Base-by-base conservation (phyloP, 768 basidiomycete species). In the Trametes elegans region DNA sequence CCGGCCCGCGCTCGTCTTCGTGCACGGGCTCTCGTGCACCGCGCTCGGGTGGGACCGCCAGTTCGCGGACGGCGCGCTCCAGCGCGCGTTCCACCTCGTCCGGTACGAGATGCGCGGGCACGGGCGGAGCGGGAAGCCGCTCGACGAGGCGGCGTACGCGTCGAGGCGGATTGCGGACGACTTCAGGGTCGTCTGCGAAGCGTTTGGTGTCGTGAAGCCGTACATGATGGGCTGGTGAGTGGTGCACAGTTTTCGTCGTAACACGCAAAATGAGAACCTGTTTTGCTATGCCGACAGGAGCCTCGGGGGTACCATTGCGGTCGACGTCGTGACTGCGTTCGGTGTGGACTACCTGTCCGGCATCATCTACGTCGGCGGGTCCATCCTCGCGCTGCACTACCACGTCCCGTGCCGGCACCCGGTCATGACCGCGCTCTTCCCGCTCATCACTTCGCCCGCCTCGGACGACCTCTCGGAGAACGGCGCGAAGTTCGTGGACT, bases 1-100 rank as follows among this genome's bases (percentile, higher is more conserved):
- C 24, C 73, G 73, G 49, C 72, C 67, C 28, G 64, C 70, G 38
- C 51, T 79, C 24, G 71, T 78, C 38, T 76, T 78, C 59, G 63
- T 76, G 16, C 76, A 76, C 59, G 76, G 76, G 2, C 64, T 79
- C 50, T 64, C 66, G 7, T 65, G 72, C 57, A 71, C 71, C 32
- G 66, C 68, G 11, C 52, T 62, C 19, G 69, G 68, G 8, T 78
- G 72, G 60, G 75, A 76, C 41, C 66, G 66, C 42, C 65, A 76
- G 41, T 74, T 77, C 58, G 55, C 59, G 8, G 70, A 76, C 54
- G 52, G 62, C 5, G 36, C 50, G 19, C 68, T 73, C 64, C 53
- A 61, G 27, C 57, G 57, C 32, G 52, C 62, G 16, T 55, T 67
- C 36, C 67, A 73, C 55, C 58, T 74, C 53, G 66, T 71, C 44